A percentile compares a stretch with the other conserved stretches of the same genome.
Evolutionary conservation across 768 basidiomycete species (phyloP).

Genomic region (Suillus hirtellus): DNA sequence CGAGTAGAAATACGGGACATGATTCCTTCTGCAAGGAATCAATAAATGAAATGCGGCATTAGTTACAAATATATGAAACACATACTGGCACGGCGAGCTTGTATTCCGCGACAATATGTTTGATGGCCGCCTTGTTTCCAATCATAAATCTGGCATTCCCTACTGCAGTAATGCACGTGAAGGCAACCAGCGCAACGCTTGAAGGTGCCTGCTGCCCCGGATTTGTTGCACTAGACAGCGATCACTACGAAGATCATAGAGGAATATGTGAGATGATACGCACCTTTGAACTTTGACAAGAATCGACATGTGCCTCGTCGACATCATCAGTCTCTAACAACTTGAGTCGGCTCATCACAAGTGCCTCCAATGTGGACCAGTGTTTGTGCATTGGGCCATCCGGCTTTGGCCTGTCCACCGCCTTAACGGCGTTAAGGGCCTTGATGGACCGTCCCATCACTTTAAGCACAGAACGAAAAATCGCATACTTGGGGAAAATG

Average conservation of each 20-base stretch:
- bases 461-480: slow-evolving; percentile 24
- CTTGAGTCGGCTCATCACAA: slow-evolving; percentile 18
- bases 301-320: slow-evolving; percentile 19
- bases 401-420: slow-evolving; percentile 18
- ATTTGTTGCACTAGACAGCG: slow-evolving; percentile 25
- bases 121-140: slow-evolving; percentile 31
- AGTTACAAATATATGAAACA: not conserved
- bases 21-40: slow-evolving; percentile 20
- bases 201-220: slow-evolving; percentile 26
- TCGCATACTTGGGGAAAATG: slow-evolving; percentile 29
- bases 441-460: slow-evolving; percentile 18
- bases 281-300: slow-evolving; percentile 31
- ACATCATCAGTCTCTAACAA: slow-evolving; percentile 13
- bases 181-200: slow-evolving; percentile 30
- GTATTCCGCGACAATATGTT: slow-evolving; percentile 28
- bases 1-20: slow-evolving; percentile 22
- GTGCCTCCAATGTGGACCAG: slow-evolving; percentile 25
- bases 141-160: slow-evolving; percentile 31
- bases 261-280: not conserved
- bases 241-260: not conserved
- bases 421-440: slow-evolving; percentile 17
- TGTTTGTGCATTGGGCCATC: slow-evolving; percentile 18
- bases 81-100: slow-evolving; percentile 27
- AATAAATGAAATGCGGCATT: not conserved
- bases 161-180: slow-evolving; percentile 32